Base-by-base conservation (phyloP, 176 grass and related monocot species). In the Avena sativa region DNA sequence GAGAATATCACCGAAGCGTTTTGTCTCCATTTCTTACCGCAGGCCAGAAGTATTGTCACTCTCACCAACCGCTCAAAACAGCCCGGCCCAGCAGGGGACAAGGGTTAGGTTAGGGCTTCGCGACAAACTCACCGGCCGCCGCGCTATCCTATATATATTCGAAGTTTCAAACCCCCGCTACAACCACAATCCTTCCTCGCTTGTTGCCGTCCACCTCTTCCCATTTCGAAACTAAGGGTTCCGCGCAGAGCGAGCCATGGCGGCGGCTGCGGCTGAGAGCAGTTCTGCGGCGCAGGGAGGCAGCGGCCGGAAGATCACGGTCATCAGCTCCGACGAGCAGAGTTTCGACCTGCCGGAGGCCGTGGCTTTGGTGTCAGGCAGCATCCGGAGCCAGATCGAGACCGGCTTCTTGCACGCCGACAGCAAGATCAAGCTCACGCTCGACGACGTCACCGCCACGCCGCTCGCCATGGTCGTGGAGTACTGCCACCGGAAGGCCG, bases 401-500 rank as follows among this genome's bases (percentile, higher is more conserved):
- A 65, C 62, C 70, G 19, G 40, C 70, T 43, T n/a, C 69, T 1
- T 72, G 4, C 20, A 5, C 26, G 12, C 9, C 62, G 63, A 1
- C 21, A 38, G 16, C 74, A 40, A 40, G 1, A 72, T 88, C 63
- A 61, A 51, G 30, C 51, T 88, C 73, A 3, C 21, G 20, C 43
- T 72, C 5, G 73, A 21, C 26, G 68, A 82, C 34, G 61, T 88
- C 71, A 50, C 38, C 64, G 51, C 62, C 61, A 62, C 34, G 74
- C 69, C 83, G 44, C 74, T 88, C 38, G 38, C 81, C 36, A 84
- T 79, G 74, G 63, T 88, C 51, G 67, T 51, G 38, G 52, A 88
- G 51, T 88, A 88, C 74, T 83, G 74, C 81, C 70, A 21, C 23
- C 78, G 38, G 64, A 81, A 89, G 81, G 87, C 76, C 7, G 73